Conservation (phyloP, 2,329 filamentous ascomycete genomes). For the Pseudogymnoascus sp. region DNA sequence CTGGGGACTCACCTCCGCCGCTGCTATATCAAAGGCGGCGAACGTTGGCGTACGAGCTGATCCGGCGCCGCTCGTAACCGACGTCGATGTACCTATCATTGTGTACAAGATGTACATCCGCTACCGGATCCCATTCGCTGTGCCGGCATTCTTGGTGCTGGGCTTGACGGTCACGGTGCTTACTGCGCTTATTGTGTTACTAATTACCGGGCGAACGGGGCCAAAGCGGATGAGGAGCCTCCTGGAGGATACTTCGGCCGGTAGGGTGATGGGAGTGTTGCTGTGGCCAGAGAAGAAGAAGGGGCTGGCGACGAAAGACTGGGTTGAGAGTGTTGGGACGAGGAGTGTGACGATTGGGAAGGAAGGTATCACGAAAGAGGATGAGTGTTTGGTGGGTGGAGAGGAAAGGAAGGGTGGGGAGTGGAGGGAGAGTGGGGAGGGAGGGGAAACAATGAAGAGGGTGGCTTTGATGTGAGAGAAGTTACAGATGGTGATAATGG, state of each 20-base stretch:
- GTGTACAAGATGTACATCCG: neutral
- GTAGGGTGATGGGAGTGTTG: neutral
- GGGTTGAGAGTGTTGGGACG: neutral
- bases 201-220: neutral
- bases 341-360: neutral
- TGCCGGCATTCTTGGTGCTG: neutral
- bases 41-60: neutral
- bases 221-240: neutral
- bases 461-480: neutral
- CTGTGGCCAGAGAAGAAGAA: neutral
- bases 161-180: neutral
- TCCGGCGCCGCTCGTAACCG: neutral
- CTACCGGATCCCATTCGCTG: neutral
- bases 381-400: neutral
- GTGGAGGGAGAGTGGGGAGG: neutral
- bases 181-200: neutral
- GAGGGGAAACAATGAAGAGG: conserved; percentile 2
- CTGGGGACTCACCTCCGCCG: neutral
- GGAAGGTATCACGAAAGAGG: neutral
- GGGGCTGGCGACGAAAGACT: neutral
- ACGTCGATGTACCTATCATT: neutral
- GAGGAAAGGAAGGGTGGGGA: neutral
- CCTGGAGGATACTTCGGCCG: neutral
- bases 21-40: neutral
- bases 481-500: neutral